Conservation (phyloP, 1,284 basidiomycete genomes). For the Ceratobasidium sp. region DNA sequence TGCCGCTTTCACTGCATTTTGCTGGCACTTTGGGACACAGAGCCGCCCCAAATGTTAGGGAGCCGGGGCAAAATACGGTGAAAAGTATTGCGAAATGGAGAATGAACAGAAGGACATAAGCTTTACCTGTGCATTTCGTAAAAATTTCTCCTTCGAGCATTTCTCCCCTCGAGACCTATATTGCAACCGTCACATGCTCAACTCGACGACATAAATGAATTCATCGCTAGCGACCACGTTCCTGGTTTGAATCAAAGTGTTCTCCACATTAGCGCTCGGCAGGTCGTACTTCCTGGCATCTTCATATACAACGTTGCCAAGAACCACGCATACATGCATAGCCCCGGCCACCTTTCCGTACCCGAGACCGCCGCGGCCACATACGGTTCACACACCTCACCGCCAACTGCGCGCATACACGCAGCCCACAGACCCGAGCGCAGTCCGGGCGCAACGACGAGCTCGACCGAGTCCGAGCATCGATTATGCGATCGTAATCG, state of each 20-base stretch:
- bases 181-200: too few species aligned
- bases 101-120: too few species aligned
- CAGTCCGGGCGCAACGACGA: background rate
- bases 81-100: too few species aligned
- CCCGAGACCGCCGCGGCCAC: slow-evolving; percentile 4
- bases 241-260: background rate
- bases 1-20: too few species aligned
- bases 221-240: background rate
- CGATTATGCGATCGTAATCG: background rate
- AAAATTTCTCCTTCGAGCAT: too few species aligned
- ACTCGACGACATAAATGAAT: background rate
- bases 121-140: too few species aligned
- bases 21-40: too few species aligned
- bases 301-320: background rate
- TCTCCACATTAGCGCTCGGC: background rate
- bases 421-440: background rate
- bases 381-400: background rate
- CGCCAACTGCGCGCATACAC: background rate
- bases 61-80: too few species aligned
- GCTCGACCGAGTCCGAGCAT: background rate
- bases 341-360: background rate
- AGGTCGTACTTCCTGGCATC: background rate
- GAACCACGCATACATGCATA: background rate
- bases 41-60: too few species aligned
- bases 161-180: too few species aligned